Conservation (phyloP, 1,284 basidiomycete species). For the Apiotrichum porosum region DNA sequence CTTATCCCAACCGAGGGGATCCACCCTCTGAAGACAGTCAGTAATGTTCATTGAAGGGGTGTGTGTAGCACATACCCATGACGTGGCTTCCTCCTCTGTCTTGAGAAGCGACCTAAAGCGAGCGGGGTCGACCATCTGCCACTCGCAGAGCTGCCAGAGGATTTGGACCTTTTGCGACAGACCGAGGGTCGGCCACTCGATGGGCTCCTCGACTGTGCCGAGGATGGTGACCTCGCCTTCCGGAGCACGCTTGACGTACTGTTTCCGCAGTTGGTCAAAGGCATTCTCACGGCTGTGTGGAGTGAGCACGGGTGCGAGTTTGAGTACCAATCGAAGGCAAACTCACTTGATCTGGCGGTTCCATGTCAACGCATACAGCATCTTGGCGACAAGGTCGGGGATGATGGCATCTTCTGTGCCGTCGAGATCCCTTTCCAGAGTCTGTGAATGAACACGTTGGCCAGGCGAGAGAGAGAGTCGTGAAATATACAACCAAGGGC, state of each 20-base stretch:
- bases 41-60: not conserved
- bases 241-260: conserved; percentile 44
- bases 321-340: too few relatives aligned
- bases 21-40: conserved; percentile 51
- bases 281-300: conserved; percentile 39
- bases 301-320: not conserved
- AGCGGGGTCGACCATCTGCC: conserved; percentile 54
- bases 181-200: conserved; percentile 51
- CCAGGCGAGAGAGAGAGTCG: not conserved
- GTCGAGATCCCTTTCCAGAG: conserved; percentile 52
- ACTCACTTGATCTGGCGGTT: conserved; percentile 52
- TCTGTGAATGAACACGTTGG: conserved; percentile 23
- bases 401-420: conserved; percentile 47
- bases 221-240: conserved; percentile 25
- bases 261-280: conserved; percentile 43
- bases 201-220: conserved; percentile 41
- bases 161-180: conserved; percentile 51
- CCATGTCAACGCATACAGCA: conserved; percentile 53
- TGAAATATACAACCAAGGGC: too few relatives aligned
- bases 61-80: conserved; percentile 46
- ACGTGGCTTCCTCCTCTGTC: conserved; percentile 51
- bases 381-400: conserved; percentile 49
- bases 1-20: conserved; percentile 55
- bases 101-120: conserved; percentile 52
- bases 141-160: conserved; percentile 53